phyloP scores from a whole-genome alignment of 495 filamentous ascomycete species.

The Immersiella caudata region DNA sequence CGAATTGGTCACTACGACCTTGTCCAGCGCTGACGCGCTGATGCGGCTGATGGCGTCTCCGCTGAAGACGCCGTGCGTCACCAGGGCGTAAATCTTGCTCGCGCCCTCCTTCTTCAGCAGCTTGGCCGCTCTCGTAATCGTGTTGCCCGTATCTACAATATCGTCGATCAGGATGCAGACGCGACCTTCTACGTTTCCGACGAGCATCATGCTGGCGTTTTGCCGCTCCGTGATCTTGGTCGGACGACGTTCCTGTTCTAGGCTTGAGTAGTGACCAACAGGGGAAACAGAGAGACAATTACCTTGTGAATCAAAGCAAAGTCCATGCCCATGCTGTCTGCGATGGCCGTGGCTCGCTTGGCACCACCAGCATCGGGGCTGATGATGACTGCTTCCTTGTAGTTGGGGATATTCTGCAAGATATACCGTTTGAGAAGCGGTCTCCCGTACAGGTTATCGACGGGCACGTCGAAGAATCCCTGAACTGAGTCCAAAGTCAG shows the following conservation, averaged over 20 bases:
- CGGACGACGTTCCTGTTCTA: conserved; percentile 81
- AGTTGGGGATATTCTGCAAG: conserved; percentile 81
- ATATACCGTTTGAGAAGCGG: conserved; percentile 90
- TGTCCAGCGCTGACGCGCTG: conserved; percentile 86
- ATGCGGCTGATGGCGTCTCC: conserved; percentile 94
- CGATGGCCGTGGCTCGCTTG: conserved; percentile 95
- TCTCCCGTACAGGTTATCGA: conserved; percentile 92
- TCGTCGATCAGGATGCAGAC: conserved; percentile 92
- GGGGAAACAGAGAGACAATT: conserved; percentile 46
- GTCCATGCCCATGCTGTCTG: conserved; percentile 86
- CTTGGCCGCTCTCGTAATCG: conserved; percentile 96
- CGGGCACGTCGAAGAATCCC: conserved; percentile 97
- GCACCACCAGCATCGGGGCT: conserved; percentile 96
- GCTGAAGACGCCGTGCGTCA: conserved; percentile 92
- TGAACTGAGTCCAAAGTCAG: conserved; percentile 51
- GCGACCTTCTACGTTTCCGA: conserved; percentile 80
- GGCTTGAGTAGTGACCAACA: conserved; percentile 33
- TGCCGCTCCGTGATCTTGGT: conserved; percentile 88
- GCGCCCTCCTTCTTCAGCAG: conserved; percentile 93
- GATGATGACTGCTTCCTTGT: conserved; percentile 86
- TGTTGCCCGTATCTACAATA: conserved; percentile 93
- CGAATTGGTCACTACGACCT: conserved; percentile 90
- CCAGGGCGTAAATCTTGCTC: conserved; percentile 79
- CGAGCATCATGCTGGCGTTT: conserved; percentile 98
- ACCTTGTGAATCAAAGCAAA: conserved; percentile 99